phyloP scores from a whole-genome alignment of 2,329 filamentous ascomycete genomes.

The Camillea tinctor region DNA sequence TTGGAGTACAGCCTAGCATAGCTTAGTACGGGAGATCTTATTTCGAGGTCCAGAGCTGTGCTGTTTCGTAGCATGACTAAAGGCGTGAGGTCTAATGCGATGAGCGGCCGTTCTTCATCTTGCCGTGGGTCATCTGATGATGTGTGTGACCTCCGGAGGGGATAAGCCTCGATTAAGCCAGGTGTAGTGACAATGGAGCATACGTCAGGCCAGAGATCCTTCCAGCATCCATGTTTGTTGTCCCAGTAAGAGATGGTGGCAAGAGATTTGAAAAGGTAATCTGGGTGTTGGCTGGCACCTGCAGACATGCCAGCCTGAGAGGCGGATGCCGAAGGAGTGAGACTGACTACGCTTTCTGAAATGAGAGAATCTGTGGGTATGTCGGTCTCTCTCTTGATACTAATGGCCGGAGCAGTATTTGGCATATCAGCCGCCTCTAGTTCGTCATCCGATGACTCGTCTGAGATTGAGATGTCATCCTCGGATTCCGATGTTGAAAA shows the following conservation, averaged over 20 bases:
- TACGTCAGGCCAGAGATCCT: conserved; percentile 50
- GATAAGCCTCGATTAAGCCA: conserved; percentile 58
- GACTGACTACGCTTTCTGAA: conserved; percentile 50
- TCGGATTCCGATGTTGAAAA: conserved; percentile 29
- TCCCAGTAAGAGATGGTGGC: conserved; percentile 63
- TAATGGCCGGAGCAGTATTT: conserved; percentile 58
- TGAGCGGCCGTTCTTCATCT: conserved; percentile 44
- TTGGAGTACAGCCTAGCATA: conserved; percentile 58
- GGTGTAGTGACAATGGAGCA: conserved; percentile 57
- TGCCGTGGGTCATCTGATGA: conserved; percentile 36
- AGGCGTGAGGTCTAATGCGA: conserved; percentile 84
- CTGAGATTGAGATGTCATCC: conserved; percentile 51
- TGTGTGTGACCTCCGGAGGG: conserved; percentile 38
- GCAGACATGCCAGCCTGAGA: conserved; percentile 65
- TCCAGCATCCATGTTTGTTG: conserved; percentile 59
- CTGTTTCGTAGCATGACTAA: conserved; percentile 86
- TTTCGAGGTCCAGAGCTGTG: conserved; percentile 89
- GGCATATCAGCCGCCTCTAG: conserved; percentile 60
- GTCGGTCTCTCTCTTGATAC: conserved; percentile 44
- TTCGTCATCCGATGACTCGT: conserved; percentile 51
- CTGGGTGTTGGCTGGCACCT: conserved; percentile 42
- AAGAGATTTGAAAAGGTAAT: conserved; percentile 46
- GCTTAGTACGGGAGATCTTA: conserved; percentile 78
- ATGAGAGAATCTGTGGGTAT: conserved; percentile 40
- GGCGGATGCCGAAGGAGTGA: conserved; percentile 78